Conservation (phyloP, 2,329 filamentous ascomycete species). For the Daldinia eschscholtzii region DNA sequence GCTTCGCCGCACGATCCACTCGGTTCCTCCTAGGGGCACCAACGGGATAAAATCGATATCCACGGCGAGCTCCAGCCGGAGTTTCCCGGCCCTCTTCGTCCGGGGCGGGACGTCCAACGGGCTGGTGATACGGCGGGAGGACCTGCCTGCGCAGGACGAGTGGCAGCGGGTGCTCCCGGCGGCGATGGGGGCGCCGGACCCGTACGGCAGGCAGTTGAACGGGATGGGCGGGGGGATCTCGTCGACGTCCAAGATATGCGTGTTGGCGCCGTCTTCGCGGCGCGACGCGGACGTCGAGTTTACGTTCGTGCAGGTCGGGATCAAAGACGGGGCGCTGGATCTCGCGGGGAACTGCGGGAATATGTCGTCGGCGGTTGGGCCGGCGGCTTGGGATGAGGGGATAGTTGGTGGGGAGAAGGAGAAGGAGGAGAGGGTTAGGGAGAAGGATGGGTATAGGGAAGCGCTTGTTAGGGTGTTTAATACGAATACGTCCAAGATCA, state of each 20-base stretch:
- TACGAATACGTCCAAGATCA: constrained; percentile 53
- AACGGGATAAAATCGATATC: background rate
- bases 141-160: constrained; percentile 54
- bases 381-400: constrained; percentile 68
- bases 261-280: constrained; percentile 67
- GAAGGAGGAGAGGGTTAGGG: constrained; percentile 1
- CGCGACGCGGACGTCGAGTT: constrained; percentile 50
- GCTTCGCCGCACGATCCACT: constrained; percentile 10
- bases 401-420: constrained; percentile 49
- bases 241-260: constrained; percentile 77
- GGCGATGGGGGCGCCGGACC: constrained; percentile 60
- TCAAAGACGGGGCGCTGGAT: constrained; percentile 66
- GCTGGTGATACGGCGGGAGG: constrained; percentile 52
- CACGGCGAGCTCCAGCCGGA: constrained; percentile 13
- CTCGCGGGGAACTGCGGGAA: constrained; percentile 72
- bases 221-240: constrained; percentile 78
- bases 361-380: constrained; percentile 68
- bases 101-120: constrained; percentile 53
- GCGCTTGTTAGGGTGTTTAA: constrained; percentile 51
- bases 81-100: constrained; percentile 57
- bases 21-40: background rate
- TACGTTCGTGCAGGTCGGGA: constrained; percentile 64
- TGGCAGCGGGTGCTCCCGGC: constrained; percentile 51
- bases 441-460: constrained; percentile 31
- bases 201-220: constrained; percentile 76